Conservation (phyloP, 2,329 filamentous ascomycete genomes). For the Cytospora leucostoma region DNA sequence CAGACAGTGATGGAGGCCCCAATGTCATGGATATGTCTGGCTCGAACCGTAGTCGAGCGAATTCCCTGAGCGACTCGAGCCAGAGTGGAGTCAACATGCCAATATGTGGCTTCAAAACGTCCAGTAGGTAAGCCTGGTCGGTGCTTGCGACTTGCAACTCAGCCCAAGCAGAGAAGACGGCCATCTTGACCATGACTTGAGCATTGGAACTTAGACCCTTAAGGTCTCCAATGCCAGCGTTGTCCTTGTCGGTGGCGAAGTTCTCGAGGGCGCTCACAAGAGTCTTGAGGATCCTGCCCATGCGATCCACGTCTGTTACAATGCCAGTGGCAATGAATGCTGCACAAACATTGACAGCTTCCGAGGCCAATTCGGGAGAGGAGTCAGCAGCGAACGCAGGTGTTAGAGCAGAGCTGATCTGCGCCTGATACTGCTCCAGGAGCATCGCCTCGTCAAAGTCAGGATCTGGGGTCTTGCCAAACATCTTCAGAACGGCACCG, state of each 20-base stretch:
- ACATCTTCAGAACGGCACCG: constrained; percentile 90
- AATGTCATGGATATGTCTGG: constrained; percentile 93
- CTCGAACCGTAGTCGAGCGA: constrained; percentile 86
- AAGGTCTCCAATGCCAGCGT: constrained; percentile 87
- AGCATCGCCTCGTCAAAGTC: constrained; percentile 97
- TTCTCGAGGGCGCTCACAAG: constrained; percentile 89
- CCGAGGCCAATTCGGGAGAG: constrained; percentile 90
- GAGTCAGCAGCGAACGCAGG: constrained; percentile 96
- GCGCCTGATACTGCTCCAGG: constrained; percentile 96
- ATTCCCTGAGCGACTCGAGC: constrained; percentile 91
- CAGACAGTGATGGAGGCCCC: constrained; percentile 77
- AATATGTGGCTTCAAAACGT: constrained; percentile 88
- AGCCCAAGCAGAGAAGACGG: constrained; percentile 95
- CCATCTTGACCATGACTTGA: constrained; percentile 97
- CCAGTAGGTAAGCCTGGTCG: constrained; percentile 84
- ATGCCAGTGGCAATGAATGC: constrained; percentile 97
- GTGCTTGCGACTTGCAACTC: constrained; percentile 93
- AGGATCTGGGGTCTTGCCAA: constrained; percentile 91
- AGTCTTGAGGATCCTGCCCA: constrained; percentile 95
- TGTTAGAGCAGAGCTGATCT: constrained; percentile 94
- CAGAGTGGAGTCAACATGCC: constrained; percentile 88
- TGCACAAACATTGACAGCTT: constrained; percentile 97
- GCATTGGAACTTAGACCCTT: constrained; percentile 93
- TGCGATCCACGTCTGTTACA: constrained; percentile 95
- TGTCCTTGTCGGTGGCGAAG: constrained; percentile 79